phyloP scores from a whole-genome alignment of 352 stramenopile species.

The Hyphochytrium catenoides region DNA sequence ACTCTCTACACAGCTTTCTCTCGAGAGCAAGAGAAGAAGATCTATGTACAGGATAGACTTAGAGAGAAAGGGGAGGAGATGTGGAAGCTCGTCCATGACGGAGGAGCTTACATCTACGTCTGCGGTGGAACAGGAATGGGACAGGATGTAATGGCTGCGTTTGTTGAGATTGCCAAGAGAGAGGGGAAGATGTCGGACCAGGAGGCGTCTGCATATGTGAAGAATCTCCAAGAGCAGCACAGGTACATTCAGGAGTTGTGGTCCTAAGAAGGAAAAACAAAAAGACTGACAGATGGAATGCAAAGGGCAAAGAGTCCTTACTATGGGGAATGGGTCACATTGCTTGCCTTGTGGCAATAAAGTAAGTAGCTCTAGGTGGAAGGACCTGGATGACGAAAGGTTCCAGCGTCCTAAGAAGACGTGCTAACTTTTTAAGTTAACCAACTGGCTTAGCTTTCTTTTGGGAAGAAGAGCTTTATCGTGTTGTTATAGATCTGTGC shows the following conservation, averaged over 20 bases:
- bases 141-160: slow-evolving; percentile 78
- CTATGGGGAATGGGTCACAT: too few relatives aligned
- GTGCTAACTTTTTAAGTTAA: too few relatives aligned
- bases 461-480: slow-evolving; percentile 31
- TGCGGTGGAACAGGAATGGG: slow-evolving; percentile 93
- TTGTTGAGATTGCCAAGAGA: slow-evolving; percentile 50
- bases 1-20: slow-evolving; percentile 83
- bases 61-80: slow-evolving; percentile 30
- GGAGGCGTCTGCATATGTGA: slow-evolving; percentile 52
- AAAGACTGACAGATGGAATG: too few relatives aligned
- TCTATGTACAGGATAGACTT: slow-evolving; percentile 95
- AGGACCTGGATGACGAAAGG: too few relatives aligned
- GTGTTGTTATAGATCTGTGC: slow-evolving; percentile 27
- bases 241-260: slow-evolving; percentile 91
- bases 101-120: slow-evolving; percentile 82
- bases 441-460: too few relatives aligned
- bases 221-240: slow-evolving; percentile 55
- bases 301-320: too few relatives aligned
- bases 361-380: too few relatives aligned
- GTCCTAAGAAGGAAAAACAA: slow-evolving; percentile 15
- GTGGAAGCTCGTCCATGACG: slow-evolving; percentile 26
- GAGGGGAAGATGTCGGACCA: slow-evolving; percentile 22
- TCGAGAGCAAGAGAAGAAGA: slow-evolving; percentile 71
- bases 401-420: too few relatives aligned
- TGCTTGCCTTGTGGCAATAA: too few relatives aligned